Evolutionary conservation across 352 stramenopile species (phyloP).

Genomic region (Globisporangium paroecandrum): DNA sequence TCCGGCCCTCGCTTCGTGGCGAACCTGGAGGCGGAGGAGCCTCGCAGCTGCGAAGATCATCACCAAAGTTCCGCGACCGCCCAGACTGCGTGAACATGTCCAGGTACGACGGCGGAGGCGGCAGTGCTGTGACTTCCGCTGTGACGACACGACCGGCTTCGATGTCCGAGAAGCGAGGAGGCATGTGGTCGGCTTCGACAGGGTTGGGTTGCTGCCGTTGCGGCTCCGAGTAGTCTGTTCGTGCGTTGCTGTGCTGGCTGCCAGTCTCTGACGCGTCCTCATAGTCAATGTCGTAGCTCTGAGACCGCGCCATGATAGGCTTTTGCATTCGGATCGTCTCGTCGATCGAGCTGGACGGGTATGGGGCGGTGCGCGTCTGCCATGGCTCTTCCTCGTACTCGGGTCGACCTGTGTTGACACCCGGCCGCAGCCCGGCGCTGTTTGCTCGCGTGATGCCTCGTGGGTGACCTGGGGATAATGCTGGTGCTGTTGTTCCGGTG

Average conservation of each 20-base stretch:
- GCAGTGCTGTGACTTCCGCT: constrained; percentile 22
- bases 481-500: constrained; percentile 17
- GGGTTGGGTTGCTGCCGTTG: not conserved
- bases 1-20: constrained; percentile 19
- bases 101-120: constrained; percentile 34
- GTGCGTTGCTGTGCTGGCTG: constrained; percentile 17
- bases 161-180: constrained; percentile 40
- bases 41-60: not conserved
- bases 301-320: constrained; percentile 18
- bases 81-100: constrained; percentile 39
- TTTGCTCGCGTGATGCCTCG: constrained; percentile 23
- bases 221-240: constrained; percentile 1
- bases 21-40: constrained; percentile 13
- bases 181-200: constrained; percentile 8
- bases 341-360: constrained; percentile 11
- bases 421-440: constrained; percentile 19
- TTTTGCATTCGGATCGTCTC: constrained; percentile 15
- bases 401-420: not conserved
- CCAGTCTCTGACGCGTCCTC: constrained; percentile 15
- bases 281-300: constrained; percentile 25
- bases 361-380: constrained; percentile 18
- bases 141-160: constrained; percentile 29
- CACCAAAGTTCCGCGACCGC: constrained; percentile 13
- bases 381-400: constrained; percentile 10
- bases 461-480: constrained; percentile 18